Base-by-base conservation (phyloP, 306 rosid species). In the Lathyrus aphaca region DNA sequence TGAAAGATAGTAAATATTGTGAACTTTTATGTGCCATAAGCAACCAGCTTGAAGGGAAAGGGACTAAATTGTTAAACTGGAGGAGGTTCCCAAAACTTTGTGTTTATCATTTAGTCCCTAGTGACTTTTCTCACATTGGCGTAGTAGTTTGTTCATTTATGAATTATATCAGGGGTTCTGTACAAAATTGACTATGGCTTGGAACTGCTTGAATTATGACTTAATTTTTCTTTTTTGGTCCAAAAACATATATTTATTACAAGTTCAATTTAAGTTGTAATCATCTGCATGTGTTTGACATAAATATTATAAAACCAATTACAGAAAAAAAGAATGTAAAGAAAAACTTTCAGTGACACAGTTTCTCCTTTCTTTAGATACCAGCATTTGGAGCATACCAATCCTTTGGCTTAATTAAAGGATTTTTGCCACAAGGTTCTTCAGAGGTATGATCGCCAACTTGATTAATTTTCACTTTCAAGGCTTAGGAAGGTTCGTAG, bases 321-420 rank as follows among this genome's bases (percentile, higher is more conserved):
- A 23, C 25, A 58, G 21, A 54, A 53, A 32, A 46, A 43, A 25
- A 44, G 17, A 23, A 43, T 66, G 39, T 16, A 48, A 43, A 25
- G 4, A 25, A 25, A 25, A 40, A 10, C 23, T 58, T 44, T 62
- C 21, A 32, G 42, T 77, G 18, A 75, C 64, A 29, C 21, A 8
- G 64, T 15, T 74, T 42, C 76, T 14, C 21, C 32, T 40, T 69
- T 82, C 42, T 62, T 66, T 35, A 94, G 99, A 89, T 94, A 69
- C 97, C 97, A 4, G 95, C 85, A 19, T 91, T 91, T 84, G 99
- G 97, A 68, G 77, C 71, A 19, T 94, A 94, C 81, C 86, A 94
- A 68, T 87, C 88, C 35, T 94, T 51, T 51, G 96, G 96, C 77
- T 72, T 91, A 49, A 82, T 94, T 68, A 91, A 71, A 82, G 88